These are phyloP conservation scores for Podila horticola DNA, from an alignment of 192 early-diverging fungal genomes.

Conservation along the genomic window DNA sequence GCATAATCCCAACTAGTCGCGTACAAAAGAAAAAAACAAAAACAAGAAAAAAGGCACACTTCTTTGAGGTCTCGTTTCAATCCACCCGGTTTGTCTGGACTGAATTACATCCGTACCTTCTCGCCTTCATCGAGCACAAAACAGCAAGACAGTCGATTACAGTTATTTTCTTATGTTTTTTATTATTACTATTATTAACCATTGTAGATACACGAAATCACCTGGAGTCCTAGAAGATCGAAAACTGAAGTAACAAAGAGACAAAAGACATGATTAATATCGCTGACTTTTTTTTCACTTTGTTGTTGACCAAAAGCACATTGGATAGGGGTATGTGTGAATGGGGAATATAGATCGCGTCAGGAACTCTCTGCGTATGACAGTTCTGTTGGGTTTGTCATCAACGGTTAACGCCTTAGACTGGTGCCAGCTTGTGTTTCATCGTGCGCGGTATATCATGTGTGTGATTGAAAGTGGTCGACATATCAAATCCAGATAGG, in stretches of 20 bases:
- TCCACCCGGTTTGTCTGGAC: too few relatives aligned
- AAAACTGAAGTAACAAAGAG: background rate
- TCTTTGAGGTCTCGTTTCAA: too few relatives aligned
- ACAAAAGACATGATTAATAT: background rate
- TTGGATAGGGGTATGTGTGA: background rate
- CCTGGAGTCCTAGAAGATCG: too few relatives aligned
- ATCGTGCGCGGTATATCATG: conserved; percentile 23
- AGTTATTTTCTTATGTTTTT: too few relatives aligned
- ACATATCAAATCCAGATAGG: background rate
- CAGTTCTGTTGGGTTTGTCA: conserved; percentile 39
- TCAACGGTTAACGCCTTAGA: conserved; percentile 48
- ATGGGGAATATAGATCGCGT: conserved; percentile 20
- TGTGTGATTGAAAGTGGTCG: background rate
- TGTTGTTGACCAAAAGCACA: background rate
- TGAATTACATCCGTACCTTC: too few relatives aligned
- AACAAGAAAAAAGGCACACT: too few relatives aligned
- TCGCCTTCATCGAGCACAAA: too few relatives aligned
- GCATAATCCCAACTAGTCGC: too few relatives aligned
- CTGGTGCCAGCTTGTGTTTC: conserved; percentile 51
- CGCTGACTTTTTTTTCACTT: background rate
- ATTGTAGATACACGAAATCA: too few relatives aligned
- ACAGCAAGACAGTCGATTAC: too few relatives aligned
- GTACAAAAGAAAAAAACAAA: too few relatives aligned
- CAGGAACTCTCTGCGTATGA: conserved; percentile 47
- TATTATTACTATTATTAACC: too few relatives aligned